These are phyloP conservation scores for Sugiyamaella lignohabitans DNA, from an alignment of 805 yeast genomes.

Conservation along the genomic window DNA sequence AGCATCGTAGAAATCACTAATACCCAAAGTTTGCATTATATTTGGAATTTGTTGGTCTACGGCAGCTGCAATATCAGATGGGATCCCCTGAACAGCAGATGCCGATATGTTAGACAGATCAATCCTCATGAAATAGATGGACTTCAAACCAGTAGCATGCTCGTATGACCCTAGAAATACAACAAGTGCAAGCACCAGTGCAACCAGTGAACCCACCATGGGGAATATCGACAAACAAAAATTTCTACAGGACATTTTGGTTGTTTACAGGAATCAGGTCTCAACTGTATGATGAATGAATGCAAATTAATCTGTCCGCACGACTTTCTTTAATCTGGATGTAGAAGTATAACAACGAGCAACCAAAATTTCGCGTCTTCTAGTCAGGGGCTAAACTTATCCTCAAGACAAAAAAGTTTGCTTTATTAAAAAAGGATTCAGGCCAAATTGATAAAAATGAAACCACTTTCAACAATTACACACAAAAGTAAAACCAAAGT, in stretches of 20 bases:
- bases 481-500: too few relatives aligned
- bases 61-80: constrained; percentile 14
- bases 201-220: constrained; percentile 30
- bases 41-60: constrained; percentile 10
- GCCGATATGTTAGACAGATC: constrained; percentile 35
- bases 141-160: constrained; percentile 37
- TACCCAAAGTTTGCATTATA: constrained; percentile 29
- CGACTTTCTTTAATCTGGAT: too few relatives aligned
- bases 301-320: too few relatives aligned
- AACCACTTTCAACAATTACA: too few relatives aligned
- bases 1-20: constrained; percentile 44
- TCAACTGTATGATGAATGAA: too few relatives aligned
- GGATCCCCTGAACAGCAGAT: constrained; percentile 16
- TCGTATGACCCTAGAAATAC: constrained; percentile 49
- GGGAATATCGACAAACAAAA: constrained; percentile 31
- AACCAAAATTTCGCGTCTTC: too few relatives aligned
- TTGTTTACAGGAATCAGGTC: too few relatives aligned
- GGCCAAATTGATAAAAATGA: too few relatives aligned
- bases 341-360: too few relatives aligned
- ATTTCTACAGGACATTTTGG: constrained; percentile 19
- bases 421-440: too few relatives aligned
- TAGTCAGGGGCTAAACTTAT: too few relatives aligned
- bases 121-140: constrained; percentile 44
- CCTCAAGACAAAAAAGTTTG: too few relatives aligned
- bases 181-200: constrained; percentile 43